These are phyloP conservation scores for Plasmopara muralis DNA, from an alignment of 352 stramenopile genomes.

Conservation along the genomic window DNA sequence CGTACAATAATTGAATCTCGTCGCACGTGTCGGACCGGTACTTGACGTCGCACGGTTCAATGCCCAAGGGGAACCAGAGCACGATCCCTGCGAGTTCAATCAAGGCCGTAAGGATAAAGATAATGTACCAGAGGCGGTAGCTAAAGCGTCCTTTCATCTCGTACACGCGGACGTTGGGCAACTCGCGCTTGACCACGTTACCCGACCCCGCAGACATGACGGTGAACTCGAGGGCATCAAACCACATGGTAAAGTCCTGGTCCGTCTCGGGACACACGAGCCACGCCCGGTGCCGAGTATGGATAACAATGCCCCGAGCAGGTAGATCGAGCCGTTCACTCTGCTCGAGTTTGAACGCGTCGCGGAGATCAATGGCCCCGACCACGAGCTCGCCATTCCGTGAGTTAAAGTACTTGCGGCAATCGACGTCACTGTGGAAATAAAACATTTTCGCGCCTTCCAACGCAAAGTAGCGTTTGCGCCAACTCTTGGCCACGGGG, in stretches of 20 bases:
- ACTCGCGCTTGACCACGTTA: conserved; percentile 71
- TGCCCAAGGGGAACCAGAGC: conserved; percentile 30
- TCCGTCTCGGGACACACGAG: conserved; percentile 77
- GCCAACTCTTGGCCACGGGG: conserved; percentile 72
- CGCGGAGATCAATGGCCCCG: conserved; percentile 64
- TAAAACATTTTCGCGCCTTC: conserved; percentile 84
- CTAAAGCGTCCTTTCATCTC: conserved; percentile 67
- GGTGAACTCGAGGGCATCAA: conserved; percentile 68
- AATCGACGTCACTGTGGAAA: conserved; percentile 80
- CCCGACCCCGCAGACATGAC: conserved; percentile 63
- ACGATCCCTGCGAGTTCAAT: conserved; percentile 48
- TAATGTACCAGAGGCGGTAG: conserved; percentile 67
- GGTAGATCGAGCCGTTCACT: conserved; percentile 68
- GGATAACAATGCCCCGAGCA: conserved; percentile 58
- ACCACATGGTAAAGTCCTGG: conserved; percentile 77
- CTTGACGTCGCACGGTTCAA: conserved; percentile 63
- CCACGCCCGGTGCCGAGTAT: conserved; percentile 69
- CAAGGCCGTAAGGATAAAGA: conserved; percentile 61
- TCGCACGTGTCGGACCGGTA: conserved; percentile 42
- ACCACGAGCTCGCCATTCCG: conserved; percentile 70
- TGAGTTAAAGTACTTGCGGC: conserved; percentile 81
- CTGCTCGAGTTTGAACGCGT: conserved; percentile 75
- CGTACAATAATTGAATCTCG: conserved; percentile 46
- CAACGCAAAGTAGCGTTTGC: conserved; percentile 77
- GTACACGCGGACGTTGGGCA: conserved; percentile 75